Evolutionary conservation across 2,329 filamentous ascomycete species (phyloP).

Genomic region (Myriosclerotinia duriaeana): DNA sequence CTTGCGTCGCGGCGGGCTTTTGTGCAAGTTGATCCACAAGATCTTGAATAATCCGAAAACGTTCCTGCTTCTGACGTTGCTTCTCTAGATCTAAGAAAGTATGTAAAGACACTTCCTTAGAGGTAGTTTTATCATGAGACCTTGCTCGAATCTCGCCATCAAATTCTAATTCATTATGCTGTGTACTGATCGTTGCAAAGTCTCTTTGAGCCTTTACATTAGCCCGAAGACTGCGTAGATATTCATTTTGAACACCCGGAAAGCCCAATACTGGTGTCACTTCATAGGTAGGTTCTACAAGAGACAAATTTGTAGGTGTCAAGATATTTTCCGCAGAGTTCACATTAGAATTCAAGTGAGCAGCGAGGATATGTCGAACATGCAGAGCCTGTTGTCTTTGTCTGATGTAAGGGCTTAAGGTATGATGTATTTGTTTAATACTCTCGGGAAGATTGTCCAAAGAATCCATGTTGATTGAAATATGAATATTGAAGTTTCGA

Average conservation of each 20-base stretch:
- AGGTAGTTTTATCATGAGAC: slow-evolving; percentile 25
- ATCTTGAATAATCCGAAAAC: slow-evolving; percentile 51
- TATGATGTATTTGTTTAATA: slow-evolving; percentile 45
- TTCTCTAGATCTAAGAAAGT: slow-evolving; percentile 53
- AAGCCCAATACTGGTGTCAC: slow-evolving; percentile 42
- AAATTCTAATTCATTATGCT: slow-evolving; percentile 26
- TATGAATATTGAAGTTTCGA: not conserved
- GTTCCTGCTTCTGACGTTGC: slow-evolving; percentile 53
- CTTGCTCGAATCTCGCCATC: slow-evolving; percentile 25
- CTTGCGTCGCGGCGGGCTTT: slow-evolving; percentile 52
- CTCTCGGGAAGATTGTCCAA: slow-evolving; percentile 40
- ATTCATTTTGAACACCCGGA: slow-evolving; percentile 54
- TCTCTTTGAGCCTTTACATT: slow-evolving; percentile 54
- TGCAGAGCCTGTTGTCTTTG: slow-evolving; percentile 57
- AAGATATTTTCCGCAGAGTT: slow-evolving; percentile 42
- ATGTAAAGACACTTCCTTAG: slow-evolving; percentile 43
- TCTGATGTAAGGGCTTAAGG: slow-evolving; percentile 54
- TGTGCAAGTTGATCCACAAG: slow-evolving; percentile 52
- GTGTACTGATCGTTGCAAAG: slow-evolving; percentile 42
- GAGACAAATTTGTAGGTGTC: slow-evolving; percentile 44
- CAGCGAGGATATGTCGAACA: slow-evolving; percentile 55
- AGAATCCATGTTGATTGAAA: slow-evolving; percentile 30
- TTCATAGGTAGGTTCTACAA: slow-evolving; percentile 46
- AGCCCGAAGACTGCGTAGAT: slow-evolving; percentile 53
- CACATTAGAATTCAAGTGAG: slow-evolving; percentile 52